Evolutionary conservation across 345 rosid species (phyloP).

Genomic region (Jatropha curcas): DNA sequence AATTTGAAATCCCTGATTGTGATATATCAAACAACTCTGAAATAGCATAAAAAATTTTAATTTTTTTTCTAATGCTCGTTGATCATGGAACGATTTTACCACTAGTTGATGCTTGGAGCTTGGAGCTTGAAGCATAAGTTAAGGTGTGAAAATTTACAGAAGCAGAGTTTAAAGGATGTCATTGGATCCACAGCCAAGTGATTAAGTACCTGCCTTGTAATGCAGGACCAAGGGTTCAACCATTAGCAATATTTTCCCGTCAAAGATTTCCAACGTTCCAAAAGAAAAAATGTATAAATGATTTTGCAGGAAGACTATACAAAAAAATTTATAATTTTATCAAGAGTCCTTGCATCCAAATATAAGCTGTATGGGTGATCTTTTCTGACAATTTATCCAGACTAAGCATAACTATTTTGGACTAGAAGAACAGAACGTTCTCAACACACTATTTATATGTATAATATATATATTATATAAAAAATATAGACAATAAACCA

Average conservation of each 20-base stretch:
- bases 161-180: not conserved
- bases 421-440: not conserved
- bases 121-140: not conserved
- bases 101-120: not conserved
- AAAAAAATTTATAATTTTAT: not conserved
- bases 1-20: not conserved
- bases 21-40: not conserved
- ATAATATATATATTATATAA: no score
- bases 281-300: not conserved
- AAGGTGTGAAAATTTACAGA: not conserved
- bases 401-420: not conserved
- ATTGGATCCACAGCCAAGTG: not conserved
- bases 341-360: not conserved
- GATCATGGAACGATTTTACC: not conserved
- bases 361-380: not conserved
- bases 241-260: not conserved
- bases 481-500: not conserved
- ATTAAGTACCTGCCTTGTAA: not conserved
- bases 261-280: not conserved
- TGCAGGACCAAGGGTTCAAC: not conserved
- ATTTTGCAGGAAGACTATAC: not conserved
- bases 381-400: not conserved
- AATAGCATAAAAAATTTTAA: not conserved
- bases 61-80: not conserved
- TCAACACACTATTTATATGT: no score